These are phyloP conservation scores for Chlorella variabilis DNA, from an alignment of 163 green algal species.

Conservation along the genomic window DNA sequence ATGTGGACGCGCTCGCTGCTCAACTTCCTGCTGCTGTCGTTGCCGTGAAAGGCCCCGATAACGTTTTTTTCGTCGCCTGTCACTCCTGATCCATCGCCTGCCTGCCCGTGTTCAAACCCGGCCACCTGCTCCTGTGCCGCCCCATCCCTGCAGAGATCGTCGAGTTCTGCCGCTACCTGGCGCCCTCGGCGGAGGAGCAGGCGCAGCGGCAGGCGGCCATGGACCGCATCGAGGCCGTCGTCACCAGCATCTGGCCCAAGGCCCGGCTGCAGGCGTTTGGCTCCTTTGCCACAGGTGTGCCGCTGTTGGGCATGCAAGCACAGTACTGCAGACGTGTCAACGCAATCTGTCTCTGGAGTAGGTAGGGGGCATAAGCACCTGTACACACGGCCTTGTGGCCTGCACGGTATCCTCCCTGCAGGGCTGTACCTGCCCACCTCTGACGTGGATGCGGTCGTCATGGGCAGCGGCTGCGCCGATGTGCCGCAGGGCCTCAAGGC, in stretches of 20 bases:
- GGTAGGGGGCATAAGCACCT: no score
- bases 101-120: no score
- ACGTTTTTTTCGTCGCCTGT: no score
- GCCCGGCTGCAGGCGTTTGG: constrained; percentile 83
- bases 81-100: no score
- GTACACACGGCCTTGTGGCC: no score
- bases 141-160: constrained; percentile 68
- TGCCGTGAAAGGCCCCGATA: no score
- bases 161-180: constrained; percentile 71
- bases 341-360: no score
- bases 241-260: constrained; percentile 76
- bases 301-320: neutral
- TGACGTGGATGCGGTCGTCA: constrained; percentile 91
- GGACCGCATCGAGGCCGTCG: constrained; percentile 62
- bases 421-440: constrained; percentile 89
- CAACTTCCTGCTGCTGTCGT: no score
- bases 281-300: constrained; percentile 81
- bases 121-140: neutral
- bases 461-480: constrained; percentile 64
- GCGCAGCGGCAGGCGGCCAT: constrained; percentile 67
- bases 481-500: constrained; percentile 36
- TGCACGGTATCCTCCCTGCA: no score
- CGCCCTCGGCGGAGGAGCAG: constrained; percentile 72
- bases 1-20: neutral
- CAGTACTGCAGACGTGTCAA: no score